Evolutionary conservation across 495 filamentous ascomycete species (phyloP).

Genomic region (Penicillium ochrochloron): DNA sequence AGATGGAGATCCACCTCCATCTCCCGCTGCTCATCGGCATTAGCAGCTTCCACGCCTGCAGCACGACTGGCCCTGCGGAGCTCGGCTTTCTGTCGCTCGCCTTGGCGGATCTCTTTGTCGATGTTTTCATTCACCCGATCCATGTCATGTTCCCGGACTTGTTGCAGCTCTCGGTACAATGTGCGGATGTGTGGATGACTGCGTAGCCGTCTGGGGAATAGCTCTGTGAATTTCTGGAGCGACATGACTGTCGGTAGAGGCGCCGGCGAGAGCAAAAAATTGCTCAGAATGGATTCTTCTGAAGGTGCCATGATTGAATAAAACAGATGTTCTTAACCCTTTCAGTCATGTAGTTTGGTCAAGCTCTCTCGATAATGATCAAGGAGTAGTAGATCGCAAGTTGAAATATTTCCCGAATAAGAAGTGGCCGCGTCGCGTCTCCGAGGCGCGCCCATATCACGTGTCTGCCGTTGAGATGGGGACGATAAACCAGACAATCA

Average conservation of each 20-base stretch:
- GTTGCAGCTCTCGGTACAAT: slow-evolving; percentile 81
- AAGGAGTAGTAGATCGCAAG: background rate
- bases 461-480: slow-evolving; percentile 6
- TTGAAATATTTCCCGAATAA: slow-evolving; percentile 12
- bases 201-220: slow-evolving; percentile 74
- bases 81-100: slow-evolving; percentile 64
- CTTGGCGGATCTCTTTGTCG: slow-evolving; percentile 64
- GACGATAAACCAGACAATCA: background rate
- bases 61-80: slow-evolving; percentile 59
- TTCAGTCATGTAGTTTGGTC: background rate
- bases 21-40: slow-evolving; percentile 65
- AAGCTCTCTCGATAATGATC: background rate
- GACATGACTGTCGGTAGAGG: slow-evolving; percentile 73
- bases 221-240: slow-evolving; percentile 71
- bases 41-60: slow-evolving; percentile 56
- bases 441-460: slow-evolving; percentile 12
- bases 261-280: slow-evolving; percentile 77
- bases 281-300: slow-evolving; percentile 71
- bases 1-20: slow-evolving; percentile 75
- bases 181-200: slow-evolving; percentile 71
- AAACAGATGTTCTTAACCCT: background rate
- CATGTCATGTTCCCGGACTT: slow-evolving; percentile 68
- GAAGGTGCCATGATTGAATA: slow-evolving; percentile 65
- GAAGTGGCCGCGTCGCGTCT: slow-evolving; percentile 16
- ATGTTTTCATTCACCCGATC: slow-evolving; percentile 72